Conservation (phyloP, 2,329 filamentous ascomycete species). For the Grosmannia serpens region DNA sequence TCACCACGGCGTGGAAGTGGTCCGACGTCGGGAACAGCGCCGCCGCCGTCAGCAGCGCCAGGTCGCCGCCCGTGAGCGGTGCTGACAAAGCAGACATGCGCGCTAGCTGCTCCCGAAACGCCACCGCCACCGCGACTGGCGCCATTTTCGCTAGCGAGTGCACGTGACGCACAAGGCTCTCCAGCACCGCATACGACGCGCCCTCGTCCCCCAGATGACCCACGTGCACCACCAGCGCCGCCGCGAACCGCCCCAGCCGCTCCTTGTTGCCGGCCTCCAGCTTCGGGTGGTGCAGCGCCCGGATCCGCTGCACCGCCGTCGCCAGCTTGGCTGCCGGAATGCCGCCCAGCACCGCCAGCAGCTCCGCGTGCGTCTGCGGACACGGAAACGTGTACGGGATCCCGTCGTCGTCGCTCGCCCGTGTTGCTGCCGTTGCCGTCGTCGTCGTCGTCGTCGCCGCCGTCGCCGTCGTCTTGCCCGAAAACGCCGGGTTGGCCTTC, state of each 20-base stretch:
- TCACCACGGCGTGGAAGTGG: slow-evolving; percentile 92
- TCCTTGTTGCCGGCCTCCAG: slow-evolving; percentile 76
- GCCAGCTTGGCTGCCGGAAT: slow-evolving; percentile 57
- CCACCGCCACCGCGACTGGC: slow-evolving; percentile 62
- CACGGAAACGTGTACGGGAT: slow-evolving; percentile 81
- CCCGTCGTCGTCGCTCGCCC: slow-evolving; percentile 34
- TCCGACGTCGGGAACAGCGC: slow-evolving; percentile 90
- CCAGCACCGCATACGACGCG: slow-evolving; percentile 21
- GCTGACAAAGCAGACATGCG: slow-evolving; percentile 29
- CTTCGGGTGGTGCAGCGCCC: slow-evolving; percentile 84
- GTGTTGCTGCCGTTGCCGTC: neutral
- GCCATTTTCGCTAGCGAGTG: slow-evolving; percentile 88
- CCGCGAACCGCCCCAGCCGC: slow-evolving; percentile 59
- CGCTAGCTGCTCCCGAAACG: slow-evolving; percentile 63
- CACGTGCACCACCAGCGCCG: slow-evolving; percentile 52
- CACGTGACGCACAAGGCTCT: slow-evolving; percentile 75
- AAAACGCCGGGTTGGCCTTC: slow-evolving; percentile 39
- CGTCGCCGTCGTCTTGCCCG: slow-evolving; percentile 17
- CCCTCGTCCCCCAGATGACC: slow-evolving; percentile 33
- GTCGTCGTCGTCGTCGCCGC: slow-evolving; percentile 17
- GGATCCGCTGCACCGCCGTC: slow-evolving; percentile 75
- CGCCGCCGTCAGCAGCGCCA: slow-evolving; percentile 71
- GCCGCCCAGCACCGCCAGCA: slow-evolving; percentile 53
- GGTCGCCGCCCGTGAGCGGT: slow-evolving; percentile 47
- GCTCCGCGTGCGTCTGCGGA: slow-evolving; percentile 63